These are phyloP conservation scores for Chenopodium quinoa DNA, from an alignment of 148 eudicot species.

Conservation along the genomic window DNA sequence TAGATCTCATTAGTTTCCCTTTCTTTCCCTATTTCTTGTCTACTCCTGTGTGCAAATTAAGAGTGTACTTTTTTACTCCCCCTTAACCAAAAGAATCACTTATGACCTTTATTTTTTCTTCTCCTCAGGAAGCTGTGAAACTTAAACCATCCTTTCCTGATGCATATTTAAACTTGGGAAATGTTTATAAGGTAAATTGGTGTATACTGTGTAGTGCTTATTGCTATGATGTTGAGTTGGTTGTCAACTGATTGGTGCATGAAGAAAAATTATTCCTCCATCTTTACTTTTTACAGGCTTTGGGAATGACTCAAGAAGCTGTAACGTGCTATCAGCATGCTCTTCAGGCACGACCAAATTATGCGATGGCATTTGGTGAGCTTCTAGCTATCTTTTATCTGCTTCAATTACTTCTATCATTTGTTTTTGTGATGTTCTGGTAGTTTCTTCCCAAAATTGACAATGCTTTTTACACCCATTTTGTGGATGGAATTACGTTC, in stretches of 20 bases:
- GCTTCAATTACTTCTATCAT: neutral
- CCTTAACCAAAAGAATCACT: too few species aligned
- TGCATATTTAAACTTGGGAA: constrained; percentile 84
- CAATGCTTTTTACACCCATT: constrained; percentile 1
- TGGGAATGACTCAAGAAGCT: constrained; percentile 85
- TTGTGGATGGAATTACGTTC: neutral
- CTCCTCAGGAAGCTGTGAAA: constrained; percentile 79
- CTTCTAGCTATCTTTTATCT: constrained; percentile 10
- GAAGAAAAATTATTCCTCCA: neutral
- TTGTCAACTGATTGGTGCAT: constrained; percentile 12
- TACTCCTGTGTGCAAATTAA: neutral
- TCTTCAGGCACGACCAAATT: constrained; percentile 81
- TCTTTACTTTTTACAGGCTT: constrained; percentile 54
- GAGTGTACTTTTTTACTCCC: neutral
- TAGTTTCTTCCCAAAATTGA: neutral
- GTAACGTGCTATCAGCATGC: constrained; percentile 80
- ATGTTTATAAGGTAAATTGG: constrained; percentile 76
- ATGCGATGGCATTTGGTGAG: constrained; percentile 93
- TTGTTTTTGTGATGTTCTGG: neutral
- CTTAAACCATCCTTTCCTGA: constrained; percentile 87
- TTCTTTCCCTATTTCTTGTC: neutral
- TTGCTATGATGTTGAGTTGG: neutral
- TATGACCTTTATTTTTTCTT: constrained; percentile 5
- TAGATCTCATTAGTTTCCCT: neutral
- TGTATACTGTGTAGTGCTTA: neutral